These are phyloP conservation scores for Pseudocercospora musae DNA, from an alignment of 2,329 filamentous ascomycete genomes.

Conservation along the genomic window DNA sequence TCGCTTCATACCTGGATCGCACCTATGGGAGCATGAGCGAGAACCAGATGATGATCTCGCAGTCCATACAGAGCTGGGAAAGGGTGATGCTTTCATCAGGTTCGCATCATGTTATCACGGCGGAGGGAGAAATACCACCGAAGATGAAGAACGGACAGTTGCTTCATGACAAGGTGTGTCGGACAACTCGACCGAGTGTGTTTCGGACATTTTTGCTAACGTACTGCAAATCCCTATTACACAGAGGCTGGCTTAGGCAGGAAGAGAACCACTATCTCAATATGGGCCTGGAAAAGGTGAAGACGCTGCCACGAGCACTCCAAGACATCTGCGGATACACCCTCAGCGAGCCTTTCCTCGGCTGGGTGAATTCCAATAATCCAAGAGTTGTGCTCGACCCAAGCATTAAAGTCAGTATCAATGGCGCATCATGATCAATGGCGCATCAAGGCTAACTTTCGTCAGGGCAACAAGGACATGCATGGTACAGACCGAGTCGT, in stretches of 20 bases:
- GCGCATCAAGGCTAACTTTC: background rate
- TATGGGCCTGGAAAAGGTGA: constrained; percentile 26
- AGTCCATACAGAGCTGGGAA: constrained; percentile 29
- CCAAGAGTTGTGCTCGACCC: constrained; percentile 6
- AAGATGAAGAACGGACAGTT: constrained; percentile 33
- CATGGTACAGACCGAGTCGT: constrained; percentile 3
- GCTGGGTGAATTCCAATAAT: constrained; percentile 7
- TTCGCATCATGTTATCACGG: constrained; percentile 37
- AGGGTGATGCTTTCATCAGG: constrained; percentile 40
- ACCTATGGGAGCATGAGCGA: constrained; percentile 34
- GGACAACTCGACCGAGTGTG: background rate
- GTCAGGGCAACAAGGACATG: constrained; percentile 5
- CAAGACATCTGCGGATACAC: constrained; percentile 6
- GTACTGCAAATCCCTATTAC: background rate
- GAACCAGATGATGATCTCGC: constrained; percentile 29
- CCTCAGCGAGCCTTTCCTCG: constrained; percentile 7
- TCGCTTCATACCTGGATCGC: constrained; percentile 38
- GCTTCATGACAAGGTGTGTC: constrained; percentile 30
- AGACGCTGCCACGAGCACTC: constrained; percentile 5
- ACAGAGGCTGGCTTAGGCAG: constrained; percentile 36
- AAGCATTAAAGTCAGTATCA: background rate
- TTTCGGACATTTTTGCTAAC: background rate
- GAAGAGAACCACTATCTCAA: constrained; percentile 43
- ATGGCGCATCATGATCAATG: background rate
- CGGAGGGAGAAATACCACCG: constrained; percentile 35